Evolutionary conservation across 805 yeast genomes (phyloP), one percentile per base, ranked within the genome.

Genomic region (Isabelozyma pseudorhagii): DNA sequence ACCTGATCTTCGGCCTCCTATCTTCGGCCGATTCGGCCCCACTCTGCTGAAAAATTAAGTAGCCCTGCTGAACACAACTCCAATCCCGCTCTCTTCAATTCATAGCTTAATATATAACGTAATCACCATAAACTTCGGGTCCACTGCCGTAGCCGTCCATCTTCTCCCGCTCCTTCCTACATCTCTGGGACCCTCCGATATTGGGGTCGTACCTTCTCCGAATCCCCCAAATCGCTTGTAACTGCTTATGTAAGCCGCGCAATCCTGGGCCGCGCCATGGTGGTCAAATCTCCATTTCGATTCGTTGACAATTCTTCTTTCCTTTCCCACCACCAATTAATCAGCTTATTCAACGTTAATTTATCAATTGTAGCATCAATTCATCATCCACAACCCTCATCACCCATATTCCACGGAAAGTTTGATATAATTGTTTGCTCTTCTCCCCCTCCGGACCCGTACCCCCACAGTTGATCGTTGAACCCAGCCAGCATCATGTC

Each of bases 401-500:
- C 36, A 13, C 36, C n/a, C 10, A 4, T 14, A 38, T 38, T 17
- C 6, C 41, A 9, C 4, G 15, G 21, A 38, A 18, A 40, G 9
- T 11, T 25, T 18, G 14, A 17, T 11, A 18, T 14, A 15, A 18
- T 13, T 18, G n/a, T 21, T 11, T 40, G 13, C 28, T 13, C 10
- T 17, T 11, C 28, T 9, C 28, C 21, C 21, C 36, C 36, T 8
- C 36, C 5, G n/a, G n/a, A 31, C 10, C 10, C 36, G n/a, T 31
- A 13, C 38, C 38, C 25, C 29, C 29, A 39, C 27, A 45, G 40
- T 38, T 43, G 44, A 11, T 31, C 10, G 36, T 31, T 31, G 36
- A 31, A 31, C 11, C 39, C 39, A 14, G 15, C 39, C 14, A 18
- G 10, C 41, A 39, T 9, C 46, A 61, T 61, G 66, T 54, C 63